Percentiles rank a stretch among this genome's conserved stretches.
These are phyloP conservation scores for Talaromyces sp. DNA, from an alignment of 2,329 filamentous ascomycete genomes.

Conservation along the genomic window DNA sequence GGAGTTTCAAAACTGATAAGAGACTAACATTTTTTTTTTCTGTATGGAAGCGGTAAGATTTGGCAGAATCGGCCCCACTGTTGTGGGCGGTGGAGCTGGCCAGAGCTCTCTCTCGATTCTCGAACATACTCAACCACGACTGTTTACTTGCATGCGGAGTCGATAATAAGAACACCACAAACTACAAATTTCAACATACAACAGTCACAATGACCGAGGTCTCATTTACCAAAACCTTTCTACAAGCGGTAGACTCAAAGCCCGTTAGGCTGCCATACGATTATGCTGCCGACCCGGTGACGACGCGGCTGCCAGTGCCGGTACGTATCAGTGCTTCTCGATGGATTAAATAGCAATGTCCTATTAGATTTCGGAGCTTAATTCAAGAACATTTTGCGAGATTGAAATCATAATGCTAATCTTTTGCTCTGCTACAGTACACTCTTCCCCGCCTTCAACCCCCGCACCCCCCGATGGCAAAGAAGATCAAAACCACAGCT, in stretches of 20 bases:
- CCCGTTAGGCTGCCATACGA: constrained; percentile 79
- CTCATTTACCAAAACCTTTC: constrained; percentile 76
- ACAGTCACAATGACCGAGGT: constrained; percentile 65
- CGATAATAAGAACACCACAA: neutral
- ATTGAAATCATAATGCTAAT: neutral
- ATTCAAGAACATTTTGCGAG: neutral
- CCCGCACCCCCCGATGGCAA: constrained; percentile 41
- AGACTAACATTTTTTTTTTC: constrained; percentile 14
- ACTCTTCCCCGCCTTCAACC: constrained; percentile 44
- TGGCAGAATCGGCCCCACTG: constrained; percentile 11
- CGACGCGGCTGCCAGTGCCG: constrained; percentile 68
- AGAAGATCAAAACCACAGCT: constrained; percentile 30
- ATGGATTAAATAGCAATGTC: neutral
- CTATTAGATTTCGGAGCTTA: too few relatives aligned
- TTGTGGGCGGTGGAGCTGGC: constrained; percentile 8
- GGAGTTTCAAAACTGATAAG: constrained; percentile 3
- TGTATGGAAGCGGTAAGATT: constrained; percentile 4
- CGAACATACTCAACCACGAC: neutral
- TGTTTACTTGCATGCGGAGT: neutral
- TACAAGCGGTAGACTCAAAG: constrained; percentile 70
- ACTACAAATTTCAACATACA: neutral
- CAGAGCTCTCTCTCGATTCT: neutral
- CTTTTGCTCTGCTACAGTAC: constrained; percentile 28
- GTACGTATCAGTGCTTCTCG: constrained; percentile 48
- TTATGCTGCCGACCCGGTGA: constrained; percentile 80